phyloP scores from a whole-genome alignment of 306 rosid genomes.

The Acacia acuminata region DNA sequence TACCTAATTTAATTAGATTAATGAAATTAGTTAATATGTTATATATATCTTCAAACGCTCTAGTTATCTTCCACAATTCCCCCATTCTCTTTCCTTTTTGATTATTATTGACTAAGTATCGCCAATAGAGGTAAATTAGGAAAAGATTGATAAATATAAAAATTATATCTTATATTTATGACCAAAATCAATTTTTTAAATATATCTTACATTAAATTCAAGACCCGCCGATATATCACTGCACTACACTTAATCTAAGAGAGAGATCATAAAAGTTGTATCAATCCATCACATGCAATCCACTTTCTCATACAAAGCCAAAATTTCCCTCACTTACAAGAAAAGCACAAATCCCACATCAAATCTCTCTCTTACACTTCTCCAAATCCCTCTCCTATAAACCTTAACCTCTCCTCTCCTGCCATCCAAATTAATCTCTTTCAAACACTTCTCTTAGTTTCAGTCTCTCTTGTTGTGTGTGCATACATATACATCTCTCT shows the following conservation, averaged over 20 bases:
- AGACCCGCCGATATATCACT: not conserved
- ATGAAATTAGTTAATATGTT: too few species aligned
- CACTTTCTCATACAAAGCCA: conserved; percentile 70
- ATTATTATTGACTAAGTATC: too few species aligned
- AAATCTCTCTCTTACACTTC: conserved; percentile 17
- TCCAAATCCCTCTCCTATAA: conserved; percentile 8
- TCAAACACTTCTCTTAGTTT: not conserved
- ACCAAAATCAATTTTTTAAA: too few species aligned
- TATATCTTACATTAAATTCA: too few species aligned
- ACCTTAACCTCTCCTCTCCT: not conserved
- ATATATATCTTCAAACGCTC: too few species aligned
- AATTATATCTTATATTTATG: too few species aligned
- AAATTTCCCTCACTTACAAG: conserved; percentile 93
- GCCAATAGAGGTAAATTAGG: fast-evolving
- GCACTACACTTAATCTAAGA: not conserved
- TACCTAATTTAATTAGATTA: too few species aligned
- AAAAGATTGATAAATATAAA: too few species aligned
- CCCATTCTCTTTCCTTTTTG: too few species aligned
- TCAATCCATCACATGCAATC: conserved; percentile 45
- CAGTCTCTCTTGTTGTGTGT: not conserved
- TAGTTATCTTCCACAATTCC: too few species aligned
- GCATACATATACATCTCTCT: not conserved
- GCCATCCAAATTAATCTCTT: not conserved
- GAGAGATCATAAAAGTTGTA: conserved; percentile 34
- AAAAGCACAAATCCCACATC: conserved; percentile 73